Evolutionary conservation across 2,329 filamentous ascomycete species (phyloP).

Genomic region (Fusarium ramigenum): DNA sequence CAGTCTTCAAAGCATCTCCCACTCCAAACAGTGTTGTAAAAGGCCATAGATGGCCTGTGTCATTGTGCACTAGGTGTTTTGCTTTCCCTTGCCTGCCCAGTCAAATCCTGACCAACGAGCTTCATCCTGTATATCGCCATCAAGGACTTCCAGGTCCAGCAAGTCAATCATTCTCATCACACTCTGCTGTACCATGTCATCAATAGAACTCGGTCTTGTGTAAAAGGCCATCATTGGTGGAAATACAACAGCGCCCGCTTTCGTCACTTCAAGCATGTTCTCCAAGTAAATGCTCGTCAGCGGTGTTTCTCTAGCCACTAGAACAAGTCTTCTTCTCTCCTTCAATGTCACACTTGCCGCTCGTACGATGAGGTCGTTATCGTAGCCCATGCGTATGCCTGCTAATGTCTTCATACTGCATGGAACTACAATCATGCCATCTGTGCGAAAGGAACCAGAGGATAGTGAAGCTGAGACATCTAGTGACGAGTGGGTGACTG

Average conservation of each 20-base stretch:
- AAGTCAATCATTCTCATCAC: background rate
- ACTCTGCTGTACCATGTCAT: background rate
- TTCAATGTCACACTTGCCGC: background rate
- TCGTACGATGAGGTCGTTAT: background rate
- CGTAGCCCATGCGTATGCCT: background rate
- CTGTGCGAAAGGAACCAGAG: background rate
- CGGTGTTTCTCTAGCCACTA: background rate
- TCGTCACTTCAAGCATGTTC: background rate
- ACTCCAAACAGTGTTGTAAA: no score
- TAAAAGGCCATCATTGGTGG: background rate
- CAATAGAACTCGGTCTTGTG: background rate
- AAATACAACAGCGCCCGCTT: background rate
- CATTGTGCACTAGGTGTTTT: no score
- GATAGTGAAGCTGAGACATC: background rate
- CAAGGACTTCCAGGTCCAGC: background rate
- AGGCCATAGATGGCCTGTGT: no score
- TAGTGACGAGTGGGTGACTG: background rate
- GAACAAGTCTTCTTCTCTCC: background rate
- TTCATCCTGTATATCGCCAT: background rate
- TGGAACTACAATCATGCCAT: background rate
- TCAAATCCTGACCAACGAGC: background rate
- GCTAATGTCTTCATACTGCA: background rate
- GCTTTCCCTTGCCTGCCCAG: background rate
- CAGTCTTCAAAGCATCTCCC: no score
- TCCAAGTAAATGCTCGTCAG: background rate